Evolutionary conservation across 2,329 filamentous ascomycete genomes (phyloP), one percentile per base, ranked within the genome.

Genomic region (Scedosporium dehoogii): DNA sequence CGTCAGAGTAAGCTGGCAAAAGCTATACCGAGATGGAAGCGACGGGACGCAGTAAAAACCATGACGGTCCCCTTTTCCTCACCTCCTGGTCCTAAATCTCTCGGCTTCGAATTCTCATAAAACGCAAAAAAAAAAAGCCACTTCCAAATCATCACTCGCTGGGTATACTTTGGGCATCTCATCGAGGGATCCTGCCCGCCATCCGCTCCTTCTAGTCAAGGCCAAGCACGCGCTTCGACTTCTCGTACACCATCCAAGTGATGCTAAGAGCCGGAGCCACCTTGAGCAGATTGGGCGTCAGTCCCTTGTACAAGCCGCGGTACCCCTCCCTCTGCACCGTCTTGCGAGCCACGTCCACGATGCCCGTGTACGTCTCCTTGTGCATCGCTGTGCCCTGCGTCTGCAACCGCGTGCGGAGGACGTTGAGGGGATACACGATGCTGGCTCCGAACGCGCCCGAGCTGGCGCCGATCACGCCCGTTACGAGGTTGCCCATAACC

Each of bases 231-330:
- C 81, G 84, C 79, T 96, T 96, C 62, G 90, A 86, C 71, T 94
- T 94, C 76, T 96, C 92, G 71, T 96, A 96, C 64, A 94, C 89
- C 70, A 96, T 85, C 80, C 94, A 96, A 62, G 91, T 92, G 72
- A 99, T 97, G 69, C 92, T 96, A 61, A 99, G 88, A 33, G 94
- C 92, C 2, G 94, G 94, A 9, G 94, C 92, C 42, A 99, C 94
- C 79, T 99, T 99, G 68, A 99, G 81, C 46, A 99, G 79, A 72
- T 97, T 99, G 4, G 94, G 94, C 51, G 93, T 96, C 66, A 97
- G 79, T 1, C 94, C 94, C 75, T 96, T 96, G 81, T 96, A 99
- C 63, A 99, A 79, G 2, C 94, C 94, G 64, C 90, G 83, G 44
- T 90, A 73, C 1, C 94, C 94, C 75, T 99, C 94, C 59, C 88